phyloP scores from a whole-genome alignment of 345 rosid species.

The Draba incana region DNA sequence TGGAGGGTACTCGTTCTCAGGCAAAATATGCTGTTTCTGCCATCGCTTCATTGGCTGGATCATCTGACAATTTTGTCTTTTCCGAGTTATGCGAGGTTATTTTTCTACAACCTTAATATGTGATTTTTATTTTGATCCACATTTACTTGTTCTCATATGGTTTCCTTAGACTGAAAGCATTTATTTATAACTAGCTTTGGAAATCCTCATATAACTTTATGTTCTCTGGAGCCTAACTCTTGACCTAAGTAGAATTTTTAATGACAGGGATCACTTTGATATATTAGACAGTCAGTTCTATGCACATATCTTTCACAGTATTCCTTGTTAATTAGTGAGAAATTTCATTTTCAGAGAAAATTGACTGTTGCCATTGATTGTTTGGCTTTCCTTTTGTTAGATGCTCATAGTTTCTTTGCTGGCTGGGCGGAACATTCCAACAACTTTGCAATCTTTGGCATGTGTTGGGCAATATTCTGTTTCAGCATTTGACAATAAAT shows the following conservation, averaged over 20 bases:
- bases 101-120: conserved; percentile 5
- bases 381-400: conserved; percentile 43
- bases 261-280: conserved; percentile 18
- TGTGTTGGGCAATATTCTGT: conserved; percentile 73
- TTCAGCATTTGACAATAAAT: conserved; percentile 56
- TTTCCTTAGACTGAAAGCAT: conserved; percentile 22
- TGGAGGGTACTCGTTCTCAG: conserved; percentile 80
- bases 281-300: neutral
- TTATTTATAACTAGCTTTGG: conserved; percentile 14
- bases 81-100: conserved; percentile 76
- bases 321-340: neutral
- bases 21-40: conserved; percentile 87
- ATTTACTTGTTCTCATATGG: conserved; percentile 15
- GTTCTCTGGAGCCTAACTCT: conserved; percentile 10
- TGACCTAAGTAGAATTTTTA: conserved; percentile 12
- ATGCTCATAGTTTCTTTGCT: conserved; percentile 65
- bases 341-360: conserved; percentile 17
- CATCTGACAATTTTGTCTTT: conserved; percentile 52
- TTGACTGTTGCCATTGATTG: conserved; percentile 31
- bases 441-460: conserved; percentile 88
- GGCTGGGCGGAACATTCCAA: conserved; percentile 63
- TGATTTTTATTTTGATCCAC: conserved; percentile 1
- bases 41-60: conserved; percentile 62
- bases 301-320: conserved; percentile 16
- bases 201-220: conserved; percentile 23